Evolutionary conservation across 2,329 filamentous ascomycete species (phyloP), one percentile per base, ranked within the genome.

Genomic region (Phialocephala subalpina): DNA sequence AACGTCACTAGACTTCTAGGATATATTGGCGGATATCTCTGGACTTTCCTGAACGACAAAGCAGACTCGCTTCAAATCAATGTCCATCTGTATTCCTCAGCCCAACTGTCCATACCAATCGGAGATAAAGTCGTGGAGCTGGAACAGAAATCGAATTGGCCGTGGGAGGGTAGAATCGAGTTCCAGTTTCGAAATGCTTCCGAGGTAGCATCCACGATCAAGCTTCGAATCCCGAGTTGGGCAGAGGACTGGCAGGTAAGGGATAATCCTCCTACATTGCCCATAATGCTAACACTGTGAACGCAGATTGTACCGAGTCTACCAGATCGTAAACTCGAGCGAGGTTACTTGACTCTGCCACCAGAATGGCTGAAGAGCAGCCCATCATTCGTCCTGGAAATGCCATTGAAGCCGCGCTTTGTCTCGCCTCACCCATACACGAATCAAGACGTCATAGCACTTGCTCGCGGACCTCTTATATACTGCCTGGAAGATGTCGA

Each of bases 401-500:
- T 83, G 18, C 80, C 81, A 14, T 80, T 89, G 49, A 73, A 78
- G 40, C 80, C 85, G 18, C 79, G 83, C 36, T 81, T 82, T 59
- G 69, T 87, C 2, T 75, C 81, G 2, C 85, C 86, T 0, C 84
- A 89, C 69, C 86, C 86, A 0, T 83, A 84, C 69, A 84, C 86
- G 0, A 83, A 83, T 69, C 85, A 88, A 70, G 76, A 82, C n/a
- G 85, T 83, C 1, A 69, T 87, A 42, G 80, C 83, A 1, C 74
- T 89, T 7, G 85, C 82, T 1, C 80, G 86, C 3, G 87, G 87
- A 0, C 87, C 87, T 0, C 72, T 90, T 6, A 78, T 89, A 5
- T 90, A 89, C 74, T 90, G 86, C 65, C 80, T 85, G 3, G 87
- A 90, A 71, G 87, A 89, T 63, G 71, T 80, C 7, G 86, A 89